Evolutionary conservation across 768 basidiomycete genomes (phyloP), one percentile per base, ranked within the genome.

Genomic region (Kwoniella botswanensis): DNA sequence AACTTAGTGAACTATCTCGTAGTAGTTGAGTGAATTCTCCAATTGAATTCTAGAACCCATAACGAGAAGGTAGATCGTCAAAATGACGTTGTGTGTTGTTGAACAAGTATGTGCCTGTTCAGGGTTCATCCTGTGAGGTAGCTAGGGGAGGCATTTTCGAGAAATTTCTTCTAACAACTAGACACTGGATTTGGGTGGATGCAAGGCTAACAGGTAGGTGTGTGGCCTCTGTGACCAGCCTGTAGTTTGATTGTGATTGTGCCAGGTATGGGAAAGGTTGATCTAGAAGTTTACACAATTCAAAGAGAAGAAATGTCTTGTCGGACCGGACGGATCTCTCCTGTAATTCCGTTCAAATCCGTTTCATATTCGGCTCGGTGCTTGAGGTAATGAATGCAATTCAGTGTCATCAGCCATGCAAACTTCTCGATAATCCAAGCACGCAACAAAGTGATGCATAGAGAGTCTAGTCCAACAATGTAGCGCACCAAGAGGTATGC

Each of bases 1-100:
- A 1, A 35, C 7, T 35, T 35, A 35, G 35, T 35, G 35, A 5
- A 35, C 5, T 35, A 35, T 5, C 6, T 35, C 35, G 35, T 35
- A 35, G 35, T 1, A 35, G 35, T 35, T 6, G 35, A 35, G 35
- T 6, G 35, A 35, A 35, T 35, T 35, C 46, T 15, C 18, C 46
- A 11, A 50, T n/a, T n/a, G 43, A 44, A 61, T 29, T 61, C 59
- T 61, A 44, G 59, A 61, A 61, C 54, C 6, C 11, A 55, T 55
- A 55, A 55, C 26, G n/a, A 15, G 54, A 55, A 61, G 11, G n/a
- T 43, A 41, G 59, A 61, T 61, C 59, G 59, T 46, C 59, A 11
- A 24, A 61, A 43, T 61, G 59, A 61, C 59, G 59, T 61, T 43
- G 18, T 4, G 35, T 35, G 35, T 9, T 9, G 35, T 35, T 35